Base-by-base conservation (phyloP, 2,329 filamentous ascomycete species). In the Pseudogymnoascus destructans region DNA sequence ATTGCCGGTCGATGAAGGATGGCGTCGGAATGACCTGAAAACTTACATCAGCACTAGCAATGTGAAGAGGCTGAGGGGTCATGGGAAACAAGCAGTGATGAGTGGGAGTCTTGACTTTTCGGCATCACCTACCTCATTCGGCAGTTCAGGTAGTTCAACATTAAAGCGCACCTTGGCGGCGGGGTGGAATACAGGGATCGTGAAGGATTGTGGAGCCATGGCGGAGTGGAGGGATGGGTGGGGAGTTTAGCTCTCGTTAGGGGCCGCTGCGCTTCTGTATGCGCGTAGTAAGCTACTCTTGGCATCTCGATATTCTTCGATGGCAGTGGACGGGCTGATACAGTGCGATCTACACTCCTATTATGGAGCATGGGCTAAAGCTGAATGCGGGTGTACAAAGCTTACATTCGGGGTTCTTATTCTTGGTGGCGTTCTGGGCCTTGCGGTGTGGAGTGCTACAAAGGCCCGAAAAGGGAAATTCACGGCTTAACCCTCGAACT, bases 41-140 rank as follows among this genome's bases (percentile, higher is more conserved):
- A 52, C 46, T 52, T 52, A 52, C 25, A 52, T 52, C 25, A 52
- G 46, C 46, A 52, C 46, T 52, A 52, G 46, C 5, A 52, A 52
- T 7, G 25, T 11, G 9, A 27, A 17, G 7, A 30, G n/a, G n/a
- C n/a, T n/a, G n/a, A n/a, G n/a, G n/a, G n/a, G 42, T 27, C 42
- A 52, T 52, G 42, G 25, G 42, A 17, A 52, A 17, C 9, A 52
- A 11, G 42, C 23, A n/a, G n/a, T n/a, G n/a, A n/a, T n/a, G n/a
- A n/a, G n/a, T n/a, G n/a, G n/a, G n/a, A n/a, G n/a, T n/a, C 25
- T 30, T 52, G 25, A 52, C 11, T 30, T 11, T n/a, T n/a, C n/a
- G n/a, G n/a, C 25, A 52, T 52, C 46, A 32, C 9, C 46, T 25
- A 32, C n/a, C n/a, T n/a, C n/a, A n/a, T n/a, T n/a, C n/a, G n/a